Evolutionary conservation across 148 eudicot species (phyloP).

Genomic region (Arbutus unedo): DNA sequence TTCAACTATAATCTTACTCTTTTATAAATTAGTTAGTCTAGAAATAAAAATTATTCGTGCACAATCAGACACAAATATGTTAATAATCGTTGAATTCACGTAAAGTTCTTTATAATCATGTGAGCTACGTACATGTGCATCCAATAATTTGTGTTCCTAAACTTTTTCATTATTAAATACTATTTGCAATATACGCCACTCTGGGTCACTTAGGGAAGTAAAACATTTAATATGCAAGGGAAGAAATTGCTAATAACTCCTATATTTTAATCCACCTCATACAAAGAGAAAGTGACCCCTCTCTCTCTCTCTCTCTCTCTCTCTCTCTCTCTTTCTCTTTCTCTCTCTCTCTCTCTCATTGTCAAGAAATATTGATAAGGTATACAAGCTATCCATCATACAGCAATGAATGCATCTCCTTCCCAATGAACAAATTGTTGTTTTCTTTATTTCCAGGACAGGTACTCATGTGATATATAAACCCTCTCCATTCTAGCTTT

Average conservation of each 20-base stretch:
- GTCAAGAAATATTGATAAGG: conserved; percentile 31
- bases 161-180: conserved; percentile 10
- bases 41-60: too few relatives aligned
- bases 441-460: background rate
- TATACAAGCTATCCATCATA: conserved; percentile 42
- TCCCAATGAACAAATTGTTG: conserved; percentile 13
- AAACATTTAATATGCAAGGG: background rate
- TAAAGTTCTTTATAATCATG: too few relatives aligned
- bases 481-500: conserved; percentile 14
- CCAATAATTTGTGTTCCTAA: too few relatives aligned
- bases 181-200: conserved; percentile 19
- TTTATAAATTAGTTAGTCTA: too few relatives aligned
- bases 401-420: conserved; percentile 29
- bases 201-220: background rate
- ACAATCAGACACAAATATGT: too few relatives aligned
- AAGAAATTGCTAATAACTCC: background rate
- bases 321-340: conserved; percentile 8
- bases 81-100: too few relatives aligned
- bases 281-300: conserved; percentile 14
- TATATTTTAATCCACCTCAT: background rate
- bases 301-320: conserved; percentile 12
- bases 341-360: background rate
- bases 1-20: too few relatives aligned
- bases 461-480: conserved; percentile 18
- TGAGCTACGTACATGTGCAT: too few relatives aligned